phyloP scores from a whole-genome alignment of 495 filamentous ascomycete species.

The Aspergillus indologenus region DNA sequence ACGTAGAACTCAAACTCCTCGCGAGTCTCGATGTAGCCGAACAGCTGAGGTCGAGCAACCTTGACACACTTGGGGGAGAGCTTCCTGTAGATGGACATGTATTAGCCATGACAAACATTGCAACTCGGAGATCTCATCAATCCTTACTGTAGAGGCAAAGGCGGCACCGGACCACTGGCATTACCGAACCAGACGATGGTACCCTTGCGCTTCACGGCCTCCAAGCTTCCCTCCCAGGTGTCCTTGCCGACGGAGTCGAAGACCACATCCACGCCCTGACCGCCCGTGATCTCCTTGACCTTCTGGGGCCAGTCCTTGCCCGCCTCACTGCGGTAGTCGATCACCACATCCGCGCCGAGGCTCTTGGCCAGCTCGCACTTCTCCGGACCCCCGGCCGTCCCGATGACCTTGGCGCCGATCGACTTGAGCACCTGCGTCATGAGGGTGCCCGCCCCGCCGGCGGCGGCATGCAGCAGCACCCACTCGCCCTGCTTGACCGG shows the following conservation, averaged over 20 bases:
- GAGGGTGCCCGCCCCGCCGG: conserved; percentile 80
- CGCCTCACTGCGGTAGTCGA: conserved; percentile 68
- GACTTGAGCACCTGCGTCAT: conserved; percentile 71
- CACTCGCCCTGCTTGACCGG: conserved; percentile 73
- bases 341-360: conserved; percentile 66
- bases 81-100: conserved; percentile 23
- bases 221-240: conserved; percentile 82
- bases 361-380: conserved; percentile 69
- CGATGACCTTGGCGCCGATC: conserved; percentile 78
- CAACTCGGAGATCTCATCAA: not conserved
- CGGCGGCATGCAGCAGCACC: conserved; percentile 86
- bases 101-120: conserved; percentile 2
- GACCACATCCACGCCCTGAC: conserved; percentile 71
- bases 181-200: conserved; percentile 86
- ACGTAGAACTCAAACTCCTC: conserved; percentile 74
- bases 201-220: conserved; percentile 77
- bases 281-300: conserved; percentile 68
- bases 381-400: conserved; percentile 69
- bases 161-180: conserved; percentile 77
- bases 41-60: conserved; percentile 70
- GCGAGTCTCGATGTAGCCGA: conserved; percentile 68
- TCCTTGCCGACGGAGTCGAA: conserved; percentile 87
- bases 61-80: conserved; percentile 79
- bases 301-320: conserved; percentile 60
- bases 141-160: conserved; percentile 61